These are phyloP conservation scores for Rhododendron molle DNA, from an alignment of 148 eudicot genomes.

Conservation along the genomic window DNA sequence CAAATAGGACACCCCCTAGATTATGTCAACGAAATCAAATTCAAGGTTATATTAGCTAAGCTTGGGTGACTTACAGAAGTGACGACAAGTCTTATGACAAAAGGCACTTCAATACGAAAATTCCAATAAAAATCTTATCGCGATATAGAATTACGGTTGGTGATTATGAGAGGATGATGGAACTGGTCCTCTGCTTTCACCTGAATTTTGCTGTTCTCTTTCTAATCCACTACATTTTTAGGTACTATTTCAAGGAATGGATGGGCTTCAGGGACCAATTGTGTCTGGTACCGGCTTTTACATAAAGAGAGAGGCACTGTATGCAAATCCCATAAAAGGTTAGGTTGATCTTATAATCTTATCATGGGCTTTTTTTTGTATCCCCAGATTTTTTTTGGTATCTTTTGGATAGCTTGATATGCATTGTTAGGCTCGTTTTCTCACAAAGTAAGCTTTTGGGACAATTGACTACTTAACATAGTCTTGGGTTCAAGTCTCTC, in stretches of 20 bases:
- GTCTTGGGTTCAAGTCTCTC: too few relatives aligned
- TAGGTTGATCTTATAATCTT: too few relatives aligned
- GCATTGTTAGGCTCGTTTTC: too few relatives aligned
- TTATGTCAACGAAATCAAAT: neutral
- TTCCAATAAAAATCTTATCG: neutral
- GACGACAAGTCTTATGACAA: neutral
- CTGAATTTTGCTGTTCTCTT: neutral
- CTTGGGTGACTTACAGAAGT: neutral
- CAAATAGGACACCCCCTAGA: neutral
- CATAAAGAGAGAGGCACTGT: slow-evolving; percentile 53
- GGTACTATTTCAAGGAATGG: slow-evolving; percentile 37
- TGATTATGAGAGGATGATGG: neutral
- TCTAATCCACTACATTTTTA: slow-evolving; percentile 1
- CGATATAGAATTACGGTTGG: too few relatives aligned
- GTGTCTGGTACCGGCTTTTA: slow-evolving; percentile 52
- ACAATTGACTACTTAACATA: too few relatives aligned
- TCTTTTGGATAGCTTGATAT: neutral
- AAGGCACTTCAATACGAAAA: neutral
- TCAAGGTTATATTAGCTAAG: too few relatives aligned
- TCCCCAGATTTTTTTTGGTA: too few relatives aligned
- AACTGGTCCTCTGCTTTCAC: neutral
- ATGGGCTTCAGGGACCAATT: slow-evolving; percentile 49
- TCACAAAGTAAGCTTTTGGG: too few relatives aligned
- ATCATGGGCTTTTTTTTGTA: too few relatives aligned
- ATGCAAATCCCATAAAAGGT: slow-evolving; percentile 14